Conservation (phyloP, 2,329 filamentous ascomycete genomes). For the Graphiopsis chlorocephala region DNA sequence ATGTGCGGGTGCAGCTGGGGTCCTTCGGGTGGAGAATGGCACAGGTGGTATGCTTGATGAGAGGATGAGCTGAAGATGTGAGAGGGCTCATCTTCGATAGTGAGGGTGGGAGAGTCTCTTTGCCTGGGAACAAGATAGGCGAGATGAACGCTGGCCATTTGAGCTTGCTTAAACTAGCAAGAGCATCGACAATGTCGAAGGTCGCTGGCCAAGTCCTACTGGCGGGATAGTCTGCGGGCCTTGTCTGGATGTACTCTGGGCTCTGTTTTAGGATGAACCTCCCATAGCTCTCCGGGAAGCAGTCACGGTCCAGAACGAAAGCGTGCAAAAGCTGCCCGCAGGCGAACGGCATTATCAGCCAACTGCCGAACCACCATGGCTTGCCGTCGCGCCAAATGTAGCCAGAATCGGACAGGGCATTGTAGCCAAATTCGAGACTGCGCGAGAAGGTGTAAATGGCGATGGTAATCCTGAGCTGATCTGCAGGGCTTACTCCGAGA, state of each 20-base stretch:
- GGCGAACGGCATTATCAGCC: conserved; percentile 50
- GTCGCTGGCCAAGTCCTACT: conserved; percentile 70
- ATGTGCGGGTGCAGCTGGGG: conserved; percentile 83
- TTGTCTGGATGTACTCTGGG: conserved; percentile 71
- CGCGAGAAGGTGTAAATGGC: conserved; percentile 79
- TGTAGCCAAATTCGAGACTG: conserved; percentile 83
- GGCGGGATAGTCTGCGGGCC: conserved; percentile 66
- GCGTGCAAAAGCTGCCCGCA: conserved; percentile 51
- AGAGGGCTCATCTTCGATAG: conserved; percentile 72
- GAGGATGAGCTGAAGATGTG: conserved; percentile 79
- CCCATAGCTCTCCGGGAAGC: conserved; percentile 56
- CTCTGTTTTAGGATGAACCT: conserved; percentile 69
- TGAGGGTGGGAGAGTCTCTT: conserved; percentile 55
- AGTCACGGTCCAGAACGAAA: conserved; percentile 52
- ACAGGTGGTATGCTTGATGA: conserved; percentile 81
- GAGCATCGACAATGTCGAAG: conserved; percentile 73
- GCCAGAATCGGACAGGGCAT: conserved; percentile 70
- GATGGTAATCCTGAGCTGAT: conserved; percentile 72
- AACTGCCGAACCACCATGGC: conserved; percentile 62
- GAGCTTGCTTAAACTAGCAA: conserved; percentile 76
- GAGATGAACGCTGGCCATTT: conserved; percentile 87
- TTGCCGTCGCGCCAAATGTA: conserved; percentile 45
- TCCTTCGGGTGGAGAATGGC: conserved; percentile 84
- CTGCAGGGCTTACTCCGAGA: conserved; percentile 70
- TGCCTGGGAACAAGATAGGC: conserved; percentile 78